Conservation (phyloP, 371 early-diverging fungal genomes). For the Mortierella sp. region DNA sequence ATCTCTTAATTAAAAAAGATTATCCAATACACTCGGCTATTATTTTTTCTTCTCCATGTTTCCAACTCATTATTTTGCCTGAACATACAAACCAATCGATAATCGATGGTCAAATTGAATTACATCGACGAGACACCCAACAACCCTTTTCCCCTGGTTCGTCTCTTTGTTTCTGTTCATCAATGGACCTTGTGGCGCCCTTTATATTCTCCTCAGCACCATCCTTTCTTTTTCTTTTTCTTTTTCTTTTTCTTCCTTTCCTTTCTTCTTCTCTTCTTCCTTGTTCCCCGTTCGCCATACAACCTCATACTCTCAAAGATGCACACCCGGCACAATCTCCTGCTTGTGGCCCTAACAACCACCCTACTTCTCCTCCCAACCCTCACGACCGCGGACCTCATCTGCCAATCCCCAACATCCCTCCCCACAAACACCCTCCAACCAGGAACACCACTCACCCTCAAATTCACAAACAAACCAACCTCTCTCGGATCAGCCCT, state of each 20-base stretch:
- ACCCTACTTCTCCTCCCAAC: background rate
- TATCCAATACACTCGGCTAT: background rate
- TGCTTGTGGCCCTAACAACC: background rate
- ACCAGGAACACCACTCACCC: conserved; percentile 17
- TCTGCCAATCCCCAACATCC: conserved; percentile 15
- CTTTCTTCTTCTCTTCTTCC: background rate
- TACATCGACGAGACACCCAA: background rate
- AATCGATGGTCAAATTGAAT: background rate
- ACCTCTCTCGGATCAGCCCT: background rate
- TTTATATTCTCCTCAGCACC: background rate
- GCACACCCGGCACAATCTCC: background rate
- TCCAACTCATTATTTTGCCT: background rate
- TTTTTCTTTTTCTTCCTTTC: background rate
- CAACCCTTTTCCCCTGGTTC: background rate
- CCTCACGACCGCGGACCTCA: conserved; percentile 12
- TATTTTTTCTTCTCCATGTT: background rate
- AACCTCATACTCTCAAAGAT: background rate
- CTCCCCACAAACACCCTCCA: background rate
- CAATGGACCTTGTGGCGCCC: background rate
- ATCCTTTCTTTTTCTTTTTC: background rate
- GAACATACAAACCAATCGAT: background rate
- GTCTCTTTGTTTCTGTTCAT: background rate
- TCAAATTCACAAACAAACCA: conserved; percentile 9
- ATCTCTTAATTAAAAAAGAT: background rate
- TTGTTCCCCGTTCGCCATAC: background rate